Evolutionary conservation across 306 rosid species (phyloP).

Genomic region (Lathyrus sativus): DNA sequence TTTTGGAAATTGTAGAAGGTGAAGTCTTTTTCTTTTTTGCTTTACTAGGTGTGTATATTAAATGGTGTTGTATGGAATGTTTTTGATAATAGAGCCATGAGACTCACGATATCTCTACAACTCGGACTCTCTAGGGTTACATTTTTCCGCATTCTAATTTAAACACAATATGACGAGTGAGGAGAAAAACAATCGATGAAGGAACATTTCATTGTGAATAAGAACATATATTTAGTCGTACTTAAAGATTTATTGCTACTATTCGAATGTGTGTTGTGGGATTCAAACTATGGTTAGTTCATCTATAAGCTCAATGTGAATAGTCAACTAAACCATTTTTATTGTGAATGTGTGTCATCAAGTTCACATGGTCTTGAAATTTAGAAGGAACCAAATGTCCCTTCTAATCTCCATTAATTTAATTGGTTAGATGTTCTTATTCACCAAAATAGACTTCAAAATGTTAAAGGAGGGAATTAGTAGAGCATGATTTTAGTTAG

Average conservation of each 20-base stretch:
- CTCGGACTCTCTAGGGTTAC: background rate
- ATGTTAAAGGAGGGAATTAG: background rate
- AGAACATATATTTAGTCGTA: background rate
- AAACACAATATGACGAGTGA: no score
- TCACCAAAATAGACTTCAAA: background rate
- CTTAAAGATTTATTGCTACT: background rate
- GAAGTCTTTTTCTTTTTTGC: background rate
- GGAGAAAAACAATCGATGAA: background rate
- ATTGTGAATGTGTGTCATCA: background rate
- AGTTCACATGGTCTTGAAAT: background rate
- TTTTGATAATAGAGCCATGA: background rate
- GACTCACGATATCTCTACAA: background rate
- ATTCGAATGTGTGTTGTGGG: background rate
- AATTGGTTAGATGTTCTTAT: background rate
- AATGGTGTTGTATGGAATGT: background rate
- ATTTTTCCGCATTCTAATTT: no score
- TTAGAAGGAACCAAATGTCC: background rate
- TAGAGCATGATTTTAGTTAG: background rate
- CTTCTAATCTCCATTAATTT: background rate
- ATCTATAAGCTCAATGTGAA: background rate
- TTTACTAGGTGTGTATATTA: background rate
- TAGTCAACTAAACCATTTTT: background rate
- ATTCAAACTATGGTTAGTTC: background rate
- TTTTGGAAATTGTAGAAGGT: constrained; percentile 9
- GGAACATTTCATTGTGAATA: background rate